Conservation (phyloP, 805 yeast genomes). For the Candida khao-thaluensis region DNA sequence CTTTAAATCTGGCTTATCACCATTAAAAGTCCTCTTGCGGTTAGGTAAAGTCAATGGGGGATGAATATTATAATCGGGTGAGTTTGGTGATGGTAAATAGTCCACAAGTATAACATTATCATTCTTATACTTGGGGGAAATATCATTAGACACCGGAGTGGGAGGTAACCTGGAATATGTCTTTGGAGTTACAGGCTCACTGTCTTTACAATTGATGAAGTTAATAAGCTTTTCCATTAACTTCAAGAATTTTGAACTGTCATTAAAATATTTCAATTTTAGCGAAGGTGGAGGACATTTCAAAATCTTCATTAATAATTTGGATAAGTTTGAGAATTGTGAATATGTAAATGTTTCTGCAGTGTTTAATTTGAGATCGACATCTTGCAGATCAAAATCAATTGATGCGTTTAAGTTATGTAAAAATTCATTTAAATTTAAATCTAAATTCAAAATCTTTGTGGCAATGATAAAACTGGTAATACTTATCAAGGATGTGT, state of each 20-base stretch:
- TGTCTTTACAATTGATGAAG: constrained; percentile 27
- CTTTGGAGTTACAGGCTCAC: constrained; percentile 34
- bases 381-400: constrained; percentile 16
- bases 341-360: constrained; percentile 15
- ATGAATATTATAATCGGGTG: constrained; percentile 15
- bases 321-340: constrained; percentile 20
- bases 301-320: constrained; percentile 30
- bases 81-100: constrained; percentile 17
- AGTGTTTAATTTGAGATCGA: constrained; percentile 2
- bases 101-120: constrained; percentile 2
- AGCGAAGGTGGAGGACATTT: constrained; percentile 48
- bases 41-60: constrained; percentile 15
- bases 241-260: constrained; percentile 31
- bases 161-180: constrained; percentile 21
- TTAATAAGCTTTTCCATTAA: constrained; percentile 37
- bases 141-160: constrained; percentile 26
- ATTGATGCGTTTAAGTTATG: constrained; percentile 17
- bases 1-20: constrained; percentile 20
- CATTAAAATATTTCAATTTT: constrained; percentile 44
- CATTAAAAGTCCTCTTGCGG: constrained; percentile 9
- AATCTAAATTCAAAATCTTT: constrained; percentile 29
- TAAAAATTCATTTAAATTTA: constrained; percentile 23
- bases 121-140: constrained; percentile 19
- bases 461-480: constrained; percentile 33
- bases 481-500: constrained; percentile 53